Conservation (phyloP, 1,284 basidiomycete genomes). For the Cystobasidium sp. region DNA sequence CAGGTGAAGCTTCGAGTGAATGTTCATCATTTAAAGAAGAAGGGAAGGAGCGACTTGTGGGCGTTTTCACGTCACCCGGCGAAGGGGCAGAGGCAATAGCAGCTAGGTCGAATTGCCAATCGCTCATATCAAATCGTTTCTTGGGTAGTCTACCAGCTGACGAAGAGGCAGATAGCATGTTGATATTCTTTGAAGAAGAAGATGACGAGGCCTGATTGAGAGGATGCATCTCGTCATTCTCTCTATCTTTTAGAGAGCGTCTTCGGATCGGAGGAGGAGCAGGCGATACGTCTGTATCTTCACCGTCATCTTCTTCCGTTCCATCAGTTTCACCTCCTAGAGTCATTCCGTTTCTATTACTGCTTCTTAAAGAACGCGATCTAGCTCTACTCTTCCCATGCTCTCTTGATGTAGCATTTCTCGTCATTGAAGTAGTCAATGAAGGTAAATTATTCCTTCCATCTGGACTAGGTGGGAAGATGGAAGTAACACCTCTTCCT, state of each 20-base stretch:
- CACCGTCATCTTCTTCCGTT: not conserved
- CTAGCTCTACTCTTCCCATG: slow-evolving; percentile 11
- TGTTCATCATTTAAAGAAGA: slow-evolving; percentile 2
- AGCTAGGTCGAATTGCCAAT: slow-evolving; percentile 52
- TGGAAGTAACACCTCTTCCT: slow-evolving; percentile 11
- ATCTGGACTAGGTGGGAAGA: slow-evolving; percentile 42
- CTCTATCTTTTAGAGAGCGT: slow-evolving; percentile 8
- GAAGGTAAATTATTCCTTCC: not conserved
- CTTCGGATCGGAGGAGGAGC: slow-evolving; percentile 4
- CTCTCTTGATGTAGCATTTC: not conserved
- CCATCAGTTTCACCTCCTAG: not conserved
- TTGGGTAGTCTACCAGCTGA: not conserved
- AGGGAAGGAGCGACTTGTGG: slow-evolving; percentile 29
- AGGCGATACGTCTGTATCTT: slow-evolving; percentile 17
- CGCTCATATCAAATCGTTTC: slow-evolving; percentile 51
- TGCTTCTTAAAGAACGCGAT: not conserved
- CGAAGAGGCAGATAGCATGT: not conserved
- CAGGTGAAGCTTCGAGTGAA: slow-evolving; percentile 1
- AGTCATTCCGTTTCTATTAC: not conserved
- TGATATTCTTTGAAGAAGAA: not conserved
- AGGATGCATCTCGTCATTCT: not conserved
- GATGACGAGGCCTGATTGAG: not conserved
- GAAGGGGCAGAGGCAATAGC: slow-evolving; percentile 44
- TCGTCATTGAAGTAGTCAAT: not conserved
- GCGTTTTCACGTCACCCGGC: slow-evolving; percentile 3